Base-by-base conservation (phyloP, 257 asterid species). In the Fraxinus excelsior region DNA sequence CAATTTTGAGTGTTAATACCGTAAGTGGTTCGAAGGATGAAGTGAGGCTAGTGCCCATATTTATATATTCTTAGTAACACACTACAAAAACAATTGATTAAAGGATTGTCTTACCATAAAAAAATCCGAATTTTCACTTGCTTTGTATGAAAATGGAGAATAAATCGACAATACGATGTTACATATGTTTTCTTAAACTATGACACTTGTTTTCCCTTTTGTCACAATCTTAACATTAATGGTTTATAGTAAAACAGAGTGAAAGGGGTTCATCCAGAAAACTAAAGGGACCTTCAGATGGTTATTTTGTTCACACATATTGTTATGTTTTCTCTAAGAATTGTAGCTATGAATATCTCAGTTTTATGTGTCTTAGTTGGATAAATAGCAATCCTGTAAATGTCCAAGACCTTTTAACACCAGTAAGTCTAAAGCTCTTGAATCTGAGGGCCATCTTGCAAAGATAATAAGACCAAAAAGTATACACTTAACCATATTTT, bases 381-480 rank as follows among this genome's bases (percentile, higher is more conserved):
- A 58, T 58, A 8, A 19, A 58, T 58, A 5, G 16, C 6, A 10
- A 23, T 60, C 67, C 49, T 4, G 73, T 40, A 67, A 60, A 10
- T 13, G 35, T 56, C 72, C n/a, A 23, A 23, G 76, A 70, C 37
- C 76, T 67, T 53, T 38, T 10, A 51, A 34, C 31, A 42, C 64
- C 56, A 28, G 37, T 21, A 53, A 23, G 53, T 21, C 4, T 65
- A 56, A 23, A 60, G 38, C 40, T 64, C 46, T 51, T 73, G 35
- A 62, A 37, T 21, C 32, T 35, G 14, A 25, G 29, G 73, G 73
- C 29, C 69, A 70, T 70, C 23, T 4, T 73, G 44, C 60, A 75
- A n/a, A n/a, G n/a, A n/a, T n/a, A n/a, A n/a, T n/a, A n/a, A n/a
- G n/a, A n/a, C n/a, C n/a, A n/a, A n/a, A n/a, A n/a, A n/a, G n/a